These are phyloP conservation scores for Teunomyces kruisii DNA, from an alignment of 805 yeast genomes.

Conservation along the genomic window DNA sequence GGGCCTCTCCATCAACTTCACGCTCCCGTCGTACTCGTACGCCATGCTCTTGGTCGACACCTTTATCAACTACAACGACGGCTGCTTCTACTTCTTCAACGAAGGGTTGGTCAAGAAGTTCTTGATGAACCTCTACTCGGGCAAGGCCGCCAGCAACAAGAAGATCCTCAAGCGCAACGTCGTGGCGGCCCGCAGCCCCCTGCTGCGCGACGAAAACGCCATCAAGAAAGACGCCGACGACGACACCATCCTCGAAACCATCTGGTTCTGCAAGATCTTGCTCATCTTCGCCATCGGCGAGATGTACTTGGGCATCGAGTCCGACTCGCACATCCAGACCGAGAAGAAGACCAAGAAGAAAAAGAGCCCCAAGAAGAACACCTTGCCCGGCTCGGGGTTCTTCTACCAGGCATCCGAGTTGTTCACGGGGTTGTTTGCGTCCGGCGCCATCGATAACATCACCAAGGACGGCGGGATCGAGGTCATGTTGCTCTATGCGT, in stretches of 20 bases:
- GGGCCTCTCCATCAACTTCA: conserved; percentile 66
- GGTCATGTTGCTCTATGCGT: conserved; percentile 71
- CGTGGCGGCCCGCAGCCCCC: conserved; percentile 14
- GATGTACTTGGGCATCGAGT: conserved; percentile 77
- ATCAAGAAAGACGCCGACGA: conserved; percentile 44
- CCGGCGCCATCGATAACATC: conserved; percentile 76
- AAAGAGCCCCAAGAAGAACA: conserved; percentile 24
- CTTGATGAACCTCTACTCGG: conserved; percentile 62
- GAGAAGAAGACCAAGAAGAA: conserved; percentile 14
- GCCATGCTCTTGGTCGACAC: conserved; percentile 75
- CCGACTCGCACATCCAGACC: conserved; percentile 54
- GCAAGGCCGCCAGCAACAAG: conserved; percentile 38
- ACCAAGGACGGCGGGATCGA: conserved; percentile 81
- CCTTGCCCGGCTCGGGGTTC: conserved; percentile 76
- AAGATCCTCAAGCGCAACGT: conserved; percentile 37
- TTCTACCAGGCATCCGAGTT: conserved; percentile 78
- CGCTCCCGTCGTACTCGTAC: conserved; percentile 73
- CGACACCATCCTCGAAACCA: conserved; percentile 67
- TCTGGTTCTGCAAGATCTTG: conserved; percentile 77
- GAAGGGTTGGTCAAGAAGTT: conserved; percentile 76
- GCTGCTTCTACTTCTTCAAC: conserved; percentile 80
- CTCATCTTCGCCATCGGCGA: conserved; percentile 78
- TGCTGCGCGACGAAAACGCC: conserved; percentile 34
- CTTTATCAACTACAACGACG: conserved; percentile 76
- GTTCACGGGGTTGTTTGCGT: conserved; percentile 72